phyloP scores from a whole-genome alignment of 2,329 filamentous ascomycete genomes.

The Cordyceps pruinosa region DNA sequence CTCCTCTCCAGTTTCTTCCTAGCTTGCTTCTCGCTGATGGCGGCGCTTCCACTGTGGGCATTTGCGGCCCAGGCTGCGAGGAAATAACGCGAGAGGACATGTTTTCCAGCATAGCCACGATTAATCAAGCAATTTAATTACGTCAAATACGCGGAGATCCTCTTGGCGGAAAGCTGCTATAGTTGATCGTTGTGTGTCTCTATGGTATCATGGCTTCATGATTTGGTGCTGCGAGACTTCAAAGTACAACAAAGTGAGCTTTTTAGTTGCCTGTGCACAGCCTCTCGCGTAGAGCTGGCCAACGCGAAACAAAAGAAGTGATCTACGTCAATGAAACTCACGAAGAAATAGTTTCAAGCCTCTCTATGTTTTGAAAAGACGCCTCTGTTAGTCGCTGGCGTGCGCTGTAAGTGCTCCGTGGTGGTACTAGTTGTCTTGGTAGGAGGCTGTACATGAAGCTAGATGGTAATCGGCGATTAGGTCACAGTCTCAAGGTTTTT shows the following conservation, averaged over 20 bases:
- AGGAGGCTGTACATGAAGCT: no score
- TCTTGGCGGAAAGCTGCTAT: neutral
- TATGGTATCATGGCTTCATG: neutral
- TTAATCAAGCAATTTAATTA: neutral
- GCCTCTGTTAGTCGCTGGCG: neutral
- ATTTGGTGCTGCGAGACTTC: conserved; percentile 4
- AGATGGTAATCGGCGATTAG: no score
- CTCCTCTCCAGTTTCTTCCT: neutral
- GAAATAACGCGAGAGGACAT: neutral
- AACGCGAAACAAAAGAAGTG: neutral
- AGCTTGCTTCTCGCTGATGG: neutral
- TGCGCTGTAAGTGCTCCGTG: no score
- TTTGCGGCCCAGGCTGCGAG: neutral
- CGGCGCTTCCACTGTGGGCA: neutral
- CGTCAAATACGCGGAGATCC: neutral
- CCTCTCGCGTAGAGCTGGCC: neutral
- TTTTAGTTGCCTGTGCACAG: neutral
- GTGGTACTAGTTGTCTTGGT: no score
- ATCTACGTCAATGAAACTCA: neutral
- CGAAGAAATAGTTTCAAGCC: neutral
- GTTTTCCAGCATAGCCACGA: conserved; percentile 6
- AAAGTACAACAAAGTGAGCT: neutral
- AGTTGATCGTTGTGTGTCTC: neutral
- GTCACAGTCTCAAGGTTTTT: no score
- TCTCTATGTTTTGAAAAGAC: neutral